Evolutionary conservation across 2,329 filamentous ascomycete species (phyloP), one percentile per base, ranked within the genome.

Genomic region (Pestalotiopsis sp.): DNA sequence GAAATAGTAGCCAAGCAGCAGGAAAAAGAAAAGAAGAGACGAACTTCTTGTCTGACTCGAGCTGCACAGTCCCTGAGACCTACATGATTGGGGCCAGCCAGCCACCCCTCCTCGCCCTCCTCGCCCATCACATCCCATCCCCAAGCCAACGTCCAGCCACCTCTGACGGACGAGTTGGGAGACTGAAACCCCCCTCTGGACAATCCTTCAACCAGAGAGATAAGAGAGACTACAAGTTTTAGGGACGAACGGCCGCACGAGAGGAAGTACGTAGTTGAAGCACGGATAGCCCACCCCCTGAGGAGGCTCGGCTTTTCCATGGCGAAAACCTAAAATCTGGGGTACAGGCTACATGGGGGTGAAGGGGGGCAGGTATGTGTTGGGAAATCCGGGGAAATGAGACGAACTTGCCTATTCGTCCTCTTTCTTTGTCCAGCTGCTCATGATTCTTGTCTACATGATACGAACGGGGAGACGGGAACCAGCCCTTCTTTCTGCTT

Each of bases 311-410:
- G 57, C 40, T 44, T 44, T 17, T 10, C 44, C 14, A n/a, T 61
- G 30, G 58, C 38, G 58, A 35, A 61, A 61, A 61, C 58, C 58
- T 61, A 61, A 61, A 61, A 61, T 61, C 58, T 61, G 58, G 58
- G 58, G 58, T 61, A 61, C 26, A 26, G 26, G 5, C 26, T 26
- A 26, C 58, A 35, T 38, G 24, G 56, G 55, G 44, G 9, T n/a
- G 9, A 52, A 17, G 20, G 20, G 44, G 9, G 44, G 44, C 7
- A 17, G 14, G 14, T 13, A 20, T 17, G 14, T 52, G 13, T 17
- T 52, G 55, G 55, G 22, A 61, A 61, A 61, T 20, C 58, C 38
- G 30, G 58, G 58, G 58, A 38, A 61, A 61, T 39, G 24, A 20
- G 26, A 26, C 56, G 22, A 26, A 13, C 30, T 58, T 58, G 22